These are phyloP conservation scores for Orobanche coerulescens DNA, from an alignment of 257 asterid species.

Conservation along the genomic window DNA sequence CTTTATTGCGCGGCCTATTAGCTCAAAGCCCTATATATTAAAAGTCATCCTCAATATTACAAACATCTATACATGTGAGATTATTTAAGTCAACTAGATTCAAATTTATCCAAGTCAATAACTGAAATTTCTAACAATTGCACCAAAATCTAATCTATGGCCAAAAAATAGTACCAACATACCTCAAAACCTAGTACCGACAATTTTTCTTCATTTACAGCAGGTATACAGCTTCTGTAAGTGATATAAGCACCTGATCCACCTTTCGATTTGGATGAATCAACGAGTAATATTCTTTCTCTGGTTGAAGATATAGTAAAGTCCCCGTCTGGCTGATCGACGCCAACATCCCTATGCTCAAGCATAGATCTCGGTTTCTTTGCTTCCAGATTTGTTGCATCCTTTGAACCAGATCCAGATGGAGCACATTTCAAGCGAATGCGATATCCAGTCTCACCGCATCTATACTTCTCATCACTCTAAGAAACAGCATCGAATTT, in stretches of 20 bases:
- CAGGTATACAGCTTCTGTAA: conserved; percentile 93
- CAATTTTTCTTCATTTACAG: conserved; percentile 70
- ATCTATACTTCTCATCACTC: conserved; percentile 72
- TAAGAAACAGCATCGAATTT: conserved; percentile 29
- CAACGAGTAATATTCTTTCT: conserved; percentile 48
- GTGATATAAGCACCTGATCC: conserved; percentile 45
- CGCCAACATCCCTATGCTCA: conserved; percentile 32
- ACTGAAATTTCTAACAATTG: not conserved
- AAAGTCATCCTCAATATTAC: not conserved
- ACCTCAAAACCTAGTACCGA: conserved; percentile 94
- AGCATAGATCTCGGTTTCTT: conserved; percentile 51
- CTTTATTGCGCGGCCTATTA: not conserved
- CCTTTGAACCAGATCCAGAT: conserved; percentile 35
- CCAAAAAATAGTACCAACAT: conserved; percentile 17
- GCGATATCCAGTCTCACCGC: conserved; percentile 95
- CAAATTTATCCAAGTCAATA: not conserved
- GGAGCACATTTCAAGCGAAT: conserved; percentile 78
- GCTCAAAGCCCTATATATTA: not conserved
- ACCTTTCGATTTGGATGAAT: conserved; percentile 39
- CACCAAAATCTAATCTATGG: not conserved
- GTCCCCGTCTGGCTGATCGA: conserved; percentile 26
- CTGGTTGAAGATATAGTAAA: conserved; percentile 22
- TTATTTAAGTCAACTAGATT: not conserved
- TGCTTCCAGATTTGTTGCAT: conserved; percentile 28
- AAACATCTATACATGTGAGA: not conserved